Conservation (phyloP, 371 early-diverging fungal genomes). For the Zychaea mexicana region DNA sequence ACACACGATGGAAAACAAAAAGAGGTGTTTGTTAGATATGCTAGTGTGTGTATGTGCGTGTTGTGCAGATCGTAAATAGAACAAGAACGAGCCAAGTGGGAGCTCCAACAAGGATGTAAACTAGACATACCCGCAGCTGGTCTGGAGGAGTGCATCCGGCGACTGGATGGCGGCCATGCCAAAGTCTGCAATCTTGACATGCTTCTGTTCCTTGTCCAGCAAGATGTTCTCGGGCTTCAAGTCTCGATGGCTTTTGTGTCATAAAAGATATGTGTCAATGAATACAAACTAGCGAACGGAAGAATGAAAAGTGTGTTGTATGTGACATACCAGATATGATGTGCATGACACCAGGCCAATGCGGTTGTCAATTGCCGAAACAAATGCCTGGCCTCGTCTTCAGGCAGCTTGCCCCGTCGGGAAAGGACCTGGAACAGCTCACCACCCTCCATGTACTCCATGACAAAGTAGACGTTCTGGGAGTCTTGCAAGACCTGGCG, state of each 20-base stretch:
- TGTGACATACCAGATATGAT: conserved; percentile 77
- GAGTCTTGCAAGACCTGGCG: conserved; percentile 82
- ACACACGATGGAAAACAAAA: not conserved
- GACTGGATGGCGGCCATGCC: conserved; percentile 81
- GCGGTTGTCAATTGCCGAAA: conserved; percentile 94
- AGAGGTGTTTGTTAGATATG: too few relatives aligned
- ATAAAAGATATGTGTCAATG: not conserved
- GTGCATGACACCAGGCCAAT: conserved; percentile 90
- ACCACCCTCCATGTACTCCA: conserved; percentile 95
- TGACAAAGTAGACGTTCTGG: conserved; percentile 79
- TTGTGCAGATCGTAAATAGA: too few relatives aligned
- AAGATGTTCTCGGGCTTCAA: conserved; percentile 77
- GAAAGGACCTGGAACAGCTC: conserved; percentile 93
- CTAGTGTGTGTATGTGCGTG: too few relatives aligned
- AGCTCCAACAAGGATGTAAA: not conserved
- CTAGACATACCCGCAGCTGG: conserved; percentile 71
- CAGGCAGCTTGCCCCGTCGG: conserved; percentile 80
- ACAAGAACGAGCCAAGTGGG: not conserved
- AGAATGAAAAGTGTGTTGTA: not conserved
- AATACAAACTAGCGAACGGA: not conserved
- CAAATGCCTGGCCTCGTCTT: conserved; percentile 82
- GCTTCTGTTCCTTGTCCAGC: conserved; percentile 63
- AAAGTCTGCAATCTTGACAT: conserved; percentile 84
- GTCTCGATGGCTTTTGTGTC: conserved; percentile 54
- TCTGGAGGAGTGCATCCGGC: conserved; percentile 62